Evolutionary conservation across 1,139 yeast genomes (phyloP), one percentile per base, ranked within the genome.

Genomic region (Debaryomycetaceae sp.): DNA sequence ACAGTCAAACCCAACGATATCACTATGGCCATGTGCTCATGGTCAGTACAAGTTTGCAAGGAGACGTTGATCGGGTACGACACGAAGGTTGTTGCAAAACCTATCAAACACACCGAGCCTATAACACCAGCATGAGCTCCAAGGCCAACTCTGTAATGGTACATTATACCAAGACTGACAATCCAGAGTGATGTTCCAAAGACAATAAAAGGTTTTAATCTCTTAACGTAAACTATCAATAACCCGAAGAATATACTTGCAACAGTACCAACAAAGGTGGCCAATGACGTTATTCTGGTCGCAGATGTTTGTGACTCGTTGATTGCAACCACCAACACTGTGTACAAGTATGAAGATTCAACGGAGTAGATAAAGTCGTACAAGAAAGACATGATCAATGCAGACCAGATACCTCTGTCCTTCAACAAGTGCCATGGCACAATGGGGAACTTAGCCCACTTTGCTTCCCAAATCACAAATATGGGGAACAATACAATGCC

Each of bases 341-440:
- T 59, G 51, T 63, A 68, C 48, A 68, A 55, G 54, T 57, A 69
- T 40, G 62, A 58, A 38, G 61, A 48, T 47, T 67, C 70, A 48
- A 69, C 59, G 33, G 62, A 57, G 52, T 55, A 58, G 36, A 66
- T 55, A 47, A 65, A 62, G 52, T 65, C 62, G 46, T 65, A 59
- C 22, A 66, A 52, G 48, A 65, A 55, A 7, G 65, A 62, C 39
- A 68, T 60, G 22, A 58, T 36, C 44, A 58, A 55, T 22, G 63
- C 64, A 11, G 67, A 49, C 69, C 69, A 68, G 34, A 68, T 60
- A 47, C 73, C 73, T 51, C 73, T 61, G 50, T 68, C 71, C 42
- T 53, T 65, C 52, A 68, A 55, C 42, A 69, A 60, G 6, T 56
- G 52, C 48, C 62, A 55, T 17, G 74, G 74, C 29, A 61, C 55